Evolutionary conservation across 1,139 yeast species (phyloP).

Genomic region (Candida glucosophila): DNA sequence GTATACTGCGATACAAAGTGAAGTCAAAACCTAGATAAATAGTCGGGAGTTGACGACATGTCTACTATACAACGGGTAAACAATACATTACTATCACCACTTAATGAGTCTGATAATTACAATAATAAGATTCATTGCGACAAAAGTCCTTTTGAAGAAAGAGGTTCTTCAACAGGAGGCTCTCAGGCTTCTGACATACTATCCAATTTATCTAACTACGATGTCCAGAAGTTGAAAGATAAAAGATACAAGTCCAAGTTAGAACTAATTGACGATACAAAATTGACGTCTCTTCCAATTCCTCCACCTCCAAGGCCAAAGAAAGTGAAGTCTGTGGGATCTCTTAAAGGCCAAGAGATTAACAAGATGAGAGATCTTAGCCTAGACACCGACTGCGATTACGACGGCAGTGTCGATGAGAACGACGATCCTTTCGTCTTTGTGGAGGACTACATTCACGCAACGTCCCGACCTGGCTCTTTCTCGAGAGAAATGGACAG

Average conservation of each 20-base stretch:
- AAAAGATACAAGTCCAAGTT: constrained; percentile 31
- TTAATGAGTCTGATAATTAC: no score
- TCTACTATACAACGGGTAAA: no score
- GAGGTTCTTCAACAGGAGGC: no score
- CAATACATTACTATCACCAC: no score
- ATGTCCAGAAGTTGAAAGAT: background rate
- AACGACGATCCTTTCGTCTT: constrained; percentile 41
- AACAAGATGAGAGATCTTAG: background rate
- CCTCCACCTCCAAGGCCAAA: constrained; percentile 45
- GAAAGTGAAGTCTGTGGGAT: no score
- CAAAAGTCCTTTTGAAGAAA: no score
- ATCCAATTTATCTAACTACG: no score
- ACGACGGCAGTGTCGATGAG: constrained; percentile 12
- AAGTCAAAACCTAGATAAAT: no score
- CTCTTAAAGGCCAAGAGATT: constrained; percentile 2
- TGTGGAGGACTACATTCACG: constrained; percentile 40
- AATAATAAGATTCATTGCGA: no score
- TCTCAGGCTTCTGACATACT: no score
- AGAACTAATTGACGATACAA: constrained; percentile 53
- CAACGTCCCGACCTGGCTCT: constrained; percentile 1
- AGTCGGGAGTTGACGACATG: no score
- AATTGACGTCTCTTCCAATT: constrained; percentile 58
- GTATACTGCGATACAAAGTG: no score
- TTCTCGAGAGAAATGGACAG: background rate
- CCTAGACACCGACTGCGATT: constrained; percentile 2